A percentile compares a stretch with the other conserved stretches of the same genome.
phyloP scores from a whole-genome alignment of 805 yeast species.

The Candida suzukii region DNA sequence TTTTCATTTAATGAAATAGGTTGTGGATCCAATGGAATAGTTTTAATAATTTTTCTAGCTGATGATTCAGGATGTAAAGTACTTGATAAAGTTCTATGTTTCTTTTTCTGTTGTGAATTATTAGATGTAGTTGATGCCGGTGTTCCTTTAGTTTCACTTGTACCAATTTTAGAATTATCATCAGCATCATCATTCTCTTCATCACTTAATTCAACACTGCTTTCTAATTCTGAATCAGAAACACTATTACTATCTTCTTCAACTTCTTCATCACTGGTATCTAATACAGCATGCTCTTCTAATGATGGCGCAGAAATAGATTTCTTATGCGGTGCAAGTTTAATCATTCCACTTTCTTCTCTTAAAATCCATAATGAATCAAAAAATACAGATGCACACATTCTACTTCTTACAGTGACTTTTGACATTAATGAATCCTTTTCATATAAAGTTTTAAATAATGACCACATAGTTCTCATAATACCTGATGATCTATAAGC shows the following conservation, averaged over 20 bases:
- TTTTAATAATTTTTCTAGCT: constrained; percentile 68
- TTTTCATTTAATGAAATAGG: constrained; percentile 45
- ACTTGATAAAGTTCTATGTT: constrained; percentile 44
- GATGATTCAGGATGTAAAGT: constrained; percentile 59
- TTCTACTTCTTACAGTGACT: constrained; percentile 68
- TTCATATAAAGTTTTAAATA: constrained; percentile 62
- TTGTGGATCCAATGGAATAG: constrained; percentile 77
- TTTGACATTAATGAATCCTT: constrained; percentile 32
- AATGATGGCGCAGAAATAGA: neutral
- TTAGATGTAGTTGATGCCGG: constrained; percentile 14
- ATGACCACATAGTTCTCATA: constrained; percentile 90
- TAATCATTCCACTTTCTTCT: constrained; percentile 83
- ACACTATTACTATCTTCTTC: constrained; percentile 8
- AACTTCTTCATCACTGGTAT: constrained; percentile 11
- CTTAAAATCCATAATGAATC: constrained; percentile 82
- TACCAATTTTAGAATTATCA: constrained; percentile 20
- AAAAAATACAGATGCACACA: constrained; percentile 90
- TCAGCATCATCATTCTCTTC: constrained; percentile 9
- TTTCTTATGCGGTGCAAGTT: constrained; percentile 33
- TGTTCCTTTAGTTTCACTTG: constrained; percentile 19
- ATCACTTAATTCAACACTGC: constrained; percentile 22
- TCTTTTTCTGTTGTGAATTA: constrained; percentile 21
- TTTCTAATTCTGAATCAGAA: constrained; percentile 20
- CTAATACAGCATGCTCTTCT: constrained; percentile 15
- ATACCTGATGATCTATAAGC: constrained; percentile 90